Percentiles rank a stretch among this genome's conserved stretches.
These are phyloP conservation scores for Bombardia bombarda DNA, from an alignment of 495 filamentous ascomycete genomes.

Conservation along the genomic window DNA sequence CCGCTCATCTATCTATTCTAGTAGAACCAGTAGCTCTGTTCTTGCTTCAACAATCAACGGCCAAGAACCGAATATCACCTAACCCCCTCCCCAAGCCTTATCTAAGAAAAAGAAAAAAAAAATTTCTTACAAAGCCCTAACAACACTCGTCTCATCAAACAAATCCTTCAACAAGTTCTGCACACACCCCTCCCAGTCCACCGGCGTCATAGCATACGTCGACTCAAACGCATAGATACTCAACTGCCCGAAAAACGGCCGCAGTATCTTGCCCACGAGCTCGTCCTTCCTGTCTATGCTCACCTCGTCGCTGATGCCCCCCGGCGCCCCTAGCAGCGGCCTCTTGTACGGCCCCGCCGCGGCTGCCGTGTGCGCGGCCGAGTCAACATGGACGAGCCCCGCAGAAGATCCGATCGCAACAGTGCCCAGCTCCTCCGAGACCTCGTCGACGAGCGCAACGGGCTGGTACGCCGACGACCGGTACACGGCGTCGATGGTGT, in stretches of 20 bases:
- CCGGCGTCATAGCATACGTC: conserved; percentile 72
- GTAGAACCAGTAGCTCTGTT: background rate
- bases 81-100: background rate
- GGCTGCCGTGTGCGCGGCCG: conserved; percentile 20
- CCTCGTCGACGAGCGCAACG: conserved; percentile 73
- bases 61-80: background rate
- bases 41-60: too few species aligned
- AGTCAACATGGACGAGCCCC: conserved; percentile 16
- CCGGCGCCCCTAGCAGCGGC: conserved; percentile 37
- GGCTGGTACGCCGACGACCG: conserved; percentile 64
- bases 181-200: conserved; percentile 62
- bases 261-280: conserved; percentile 63
- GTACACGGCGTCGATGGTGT: conserved; percentile 95
- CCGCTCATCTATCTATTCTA: too few species aligned
- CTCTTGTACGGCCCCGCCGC: conserved; percentile 18
- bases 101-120: background rate
- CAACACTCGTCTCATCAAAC: conserved; percentile 67
- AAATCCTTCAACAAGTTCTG: conserved; percentile 67
- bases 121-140: conserved; percentile 37
- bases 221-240: conserved; percentile 90
- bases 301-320: conserved; percentile 42
- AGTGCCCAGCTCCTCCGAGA: conserved; percentile 68
- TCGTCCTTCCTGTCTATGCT: conserved; percentile 54
- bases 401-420: too few species aligned
- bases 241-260: conserved; percentile 84